Conservation (phyloP, 2,329 filamentous ascomycete species). For the Aspergillus alliaceus region DNA sequence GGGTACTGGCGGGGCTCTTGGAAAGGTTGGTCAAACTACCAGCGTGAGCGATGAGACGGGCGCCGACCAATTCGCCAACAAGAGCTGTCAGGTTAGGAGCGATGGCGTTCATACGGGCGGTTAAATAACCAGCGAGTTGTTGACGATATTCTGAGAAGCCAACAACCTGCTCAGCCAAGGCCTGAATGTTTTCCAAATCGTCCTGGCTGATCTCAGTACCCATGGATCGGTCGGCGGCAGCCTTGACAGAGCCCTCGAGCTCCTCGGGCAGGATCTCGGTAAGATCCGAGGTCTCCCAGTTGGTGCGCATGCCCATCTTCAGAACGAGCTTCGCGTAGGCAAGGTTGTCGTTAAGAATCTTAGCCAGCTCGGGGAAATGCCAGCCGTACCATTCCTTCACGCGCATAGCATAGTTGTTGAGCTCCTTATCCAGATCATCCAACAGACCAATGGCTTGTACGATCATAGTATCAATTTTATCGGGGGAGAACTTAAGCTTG, state of each 20-base stretch:
- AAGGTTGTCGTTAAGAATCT: conserved; percentile 95
- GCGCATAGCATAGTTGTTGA: conserved; percentile 98
- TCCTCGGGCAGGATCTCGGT: conserved; percentile 92
- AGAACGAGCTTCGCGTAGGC: conserved; percentile 89
- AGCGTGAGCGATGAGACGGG: conserved; percentile 89
- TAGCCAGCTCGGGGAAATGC: conserved; percentile 98
- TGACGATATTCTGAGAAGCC: conserved; percentile 86
- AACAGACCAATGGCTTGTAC: conserved; percentile 93
- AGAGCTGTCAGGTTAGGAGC: conserved; percentile 93
- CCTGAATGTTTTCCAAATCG: conserved; percentile 89
- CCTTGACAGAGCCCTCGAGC: conserved; percentile 87
- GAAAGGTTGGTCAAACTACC: conserved; percentile 93
- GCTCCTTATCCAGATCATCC: conserved; percentile 96
- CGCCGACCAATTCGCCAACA: conserved; percentile 89
- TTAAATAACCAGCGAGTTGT: conserved; percentile 84
- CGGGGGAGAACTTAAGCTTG: conserved; percentile 97
- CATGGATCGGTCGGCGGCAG: conserved; percentile 95
- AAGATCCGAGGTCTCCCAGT: conserved; percentile 73
- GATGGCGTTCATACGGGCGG: conserved; percentile 92
- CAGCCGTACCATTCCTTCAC: conserved; percentile 99
- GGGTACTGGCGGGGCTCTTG: conserved; percentile 91
- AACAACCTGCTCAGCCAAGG: conserved; percentile 90
- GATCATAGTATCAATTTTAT: conserved; percentile 99
- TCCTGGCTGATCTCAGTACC: conserved; percentile 93
- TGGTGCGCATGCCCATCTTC: conserved; percentile 83